Evolutionary conservation across 2,329 filamentous ascomycete species (phyloP), one percentile per base, ranked within the genome.

Genomic region (Talaromyces rugulosus): DNA sequence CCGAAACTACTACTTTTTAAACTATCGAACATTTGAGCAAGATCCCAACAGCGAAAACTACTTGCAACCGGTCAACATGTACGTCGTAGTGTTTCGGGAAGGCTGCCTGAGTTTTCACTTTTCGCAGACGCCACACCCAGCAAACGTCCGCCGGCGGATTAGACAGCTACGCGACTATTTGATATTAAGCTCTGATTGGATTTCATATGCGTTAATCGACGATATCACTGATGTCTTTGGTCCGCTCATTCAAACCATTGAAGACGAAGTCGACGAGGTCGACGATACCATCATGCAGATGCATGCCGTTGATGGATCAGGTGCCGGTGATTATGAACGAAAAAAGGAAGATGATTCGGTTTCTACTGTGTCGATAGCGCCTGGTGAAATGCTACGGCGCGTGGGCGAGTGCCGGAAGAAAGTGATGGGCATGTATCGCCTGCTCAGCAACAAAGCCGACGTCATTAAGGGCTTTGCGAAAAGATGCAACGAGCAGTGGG

Each of bases 401-500:
- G 92, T 98, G 0, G 95, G 95, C 31, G 92, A 96, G 75, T 96
- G 92, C 74, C 87, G 95, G 68, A 98, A 98, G 82, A 94, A 94
- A 74, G 95, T 99, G 66, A 99, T 99, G 93, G 89, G 90, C 40
- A 81, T 99, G 54, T 98, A 97, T 74, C 86, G 95, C 57, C 81
- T 99, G 52, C 81, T 99, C 18, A 95, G 95, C 60, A 98, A 96
- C 77, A 99, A 99, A 78, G 95, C 95, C 56, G 95, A 99, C 75
- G 95, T 99, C 62, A 98, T 99, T 82, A 98, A 98, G 79, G 95
- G 95, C 1, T 99, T 99, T 71, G 95, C 95, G 5, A 99, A 99
- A 79, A 85, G 95, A 14, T 99, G 95, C 79, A 99, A 97, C 72
- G 94, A 99, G 80, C 90, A 96, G 66, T 99, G 93, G 92, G 91